Evolutionary conservation across 768 basidiomycete genomes (phyloP).

Genomic region (Neoboletus magnificus): DNA sequence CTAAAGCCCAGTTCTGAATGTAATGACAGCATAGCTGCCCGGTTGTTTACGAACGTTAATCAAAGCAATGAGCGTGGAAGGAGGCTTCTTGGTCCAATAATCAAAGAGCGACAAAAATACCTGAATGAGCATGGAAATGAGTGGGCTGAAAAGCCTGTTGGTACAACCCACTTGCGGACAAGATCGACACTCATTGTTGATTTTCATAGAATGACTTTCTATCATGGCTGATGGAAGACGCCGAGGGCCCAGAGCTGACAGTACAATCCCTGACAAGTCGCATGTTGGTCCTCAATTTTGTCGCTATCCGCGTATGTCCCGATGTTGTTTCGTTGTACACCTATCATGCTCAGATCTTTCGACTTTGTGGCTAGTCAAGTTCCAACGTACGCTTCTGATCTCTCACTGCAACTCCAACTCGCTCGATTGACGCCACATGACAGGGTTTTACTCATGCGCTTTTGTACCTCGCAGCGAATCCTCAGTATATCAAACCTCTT

Average conservation of each 20-base stretch:
- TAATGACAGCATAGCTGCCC: not conserved
- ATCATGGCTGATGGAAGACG: not conserved
- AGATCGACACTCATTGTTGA: not conserved
- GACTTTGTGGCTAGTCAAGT: not conserved
- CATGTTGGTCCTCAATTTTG: not conserved
- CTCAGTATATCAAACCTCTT: slow-evolving; percentile 32
- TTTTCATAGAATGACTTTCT: not conserved
- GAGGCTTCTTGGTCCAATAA: not conserved
- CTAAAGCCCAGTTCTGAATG: not conserved
- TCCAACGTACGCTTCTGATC: not conserved
- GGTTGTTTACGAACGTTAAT: not conserved
- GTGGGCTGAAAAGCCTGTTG: not conserved
- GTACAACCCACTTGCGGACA: not conserved
- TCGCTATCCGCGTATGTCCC: not conserved
- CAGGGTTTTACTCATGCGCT: slow-evolving; percentile 22
- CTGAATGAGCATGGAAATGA: not conserved
- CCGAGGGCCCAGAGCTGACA: not conserved
- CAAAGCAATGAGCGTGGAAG: not conserved
- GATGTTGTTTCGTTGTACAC: not conserved
- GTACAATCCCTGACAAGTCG: not conserved
- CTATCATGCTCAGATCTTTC: not conserved
- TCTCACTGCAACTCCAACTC: not conserved
- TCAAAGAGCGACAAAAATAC: no score
- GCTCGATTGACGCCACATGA: slow-evolving; percentile 14
- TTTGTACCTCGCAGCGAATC: slow-evolving; percentile 34